Percentiles rank a stretch among this genome's conserved stretches.
Conservation (phyloP, 2,329 filamentous ascomycete species). For the Tetracladium maxilliforme region DNA sequence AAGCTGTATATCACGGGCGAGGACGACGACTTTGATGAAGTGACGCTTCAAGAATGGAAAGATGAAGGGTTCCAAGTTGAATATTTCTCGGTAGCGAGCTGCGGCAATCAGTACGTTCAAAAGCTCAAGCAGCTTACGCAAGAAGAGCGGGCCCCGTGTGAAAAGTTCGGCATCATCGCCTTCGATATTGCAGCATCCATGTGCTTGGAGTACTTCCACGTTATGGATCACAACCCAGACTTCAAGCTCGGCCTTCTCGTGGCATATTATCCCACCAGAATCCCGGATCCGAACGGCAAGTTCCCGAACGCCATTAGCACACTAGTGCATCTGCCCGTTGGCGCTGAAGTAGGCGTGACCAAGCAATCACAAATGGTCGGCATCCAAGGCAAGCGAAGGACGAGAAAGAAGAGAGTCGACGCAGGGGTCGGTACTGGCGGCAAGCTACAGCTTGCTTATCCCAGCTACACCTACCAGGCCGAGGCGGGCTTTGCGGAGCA, state of each 20-base stretch:
- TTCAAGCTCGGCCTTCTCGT: slow-evolving; percentile 42
- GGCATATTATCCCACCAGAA: slow-evolving; percentile 46
- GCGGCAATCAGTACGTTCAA: no score
- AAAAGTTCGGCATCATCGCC: slow-evolving; percentile 47
- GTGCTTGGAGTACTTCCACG: no score
- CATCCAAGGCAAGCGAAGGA: no score
- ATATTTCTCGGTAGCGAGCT: slow-evolving; percentile 36
- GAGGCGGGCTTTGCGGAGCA: slow-evolving; percentile 57
- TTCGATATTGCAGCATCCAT: slow-evolving; percentile 14
- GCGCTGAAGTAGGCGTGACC: no score
- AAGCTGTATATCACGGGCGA: no score
- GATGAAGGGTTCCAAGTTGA: slow-evolving; percentile 44
- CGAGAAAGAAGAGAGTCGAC: slow-evolving; percentile 27
- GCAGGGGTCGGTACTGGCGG: slow-evolving; percentile 31
- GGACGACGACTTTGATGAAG: slow-evolving; percentile 40
- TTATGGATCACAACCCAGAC: slow-evolving; percentile 18
- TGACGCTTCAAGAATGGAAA: slow-evolving; percentile 35
- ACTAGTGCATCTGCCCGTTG: slow-evolving; percentile 19
- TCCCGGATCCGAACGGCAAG: slow-evolving; percentile 28
- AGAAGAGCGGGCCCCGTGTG: slow-evolving; percentile 37
- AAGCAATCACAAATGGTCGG: no score
- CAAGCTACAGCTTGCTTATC: slow-evolving; percentile 2
- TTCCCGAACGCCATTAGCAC: slow-evolving; percentile 16
- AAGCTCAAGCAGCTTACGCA: slow-evolving; percentile 30
- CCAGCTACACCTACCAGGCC: slow-evolving; percentile 11